Evolutionary conservation across 495 filamentous ascomycete genomes (phyloP), one percentile per base, ranked within the genome.

Genomic region (Penicillium crystallinum): DNA sequence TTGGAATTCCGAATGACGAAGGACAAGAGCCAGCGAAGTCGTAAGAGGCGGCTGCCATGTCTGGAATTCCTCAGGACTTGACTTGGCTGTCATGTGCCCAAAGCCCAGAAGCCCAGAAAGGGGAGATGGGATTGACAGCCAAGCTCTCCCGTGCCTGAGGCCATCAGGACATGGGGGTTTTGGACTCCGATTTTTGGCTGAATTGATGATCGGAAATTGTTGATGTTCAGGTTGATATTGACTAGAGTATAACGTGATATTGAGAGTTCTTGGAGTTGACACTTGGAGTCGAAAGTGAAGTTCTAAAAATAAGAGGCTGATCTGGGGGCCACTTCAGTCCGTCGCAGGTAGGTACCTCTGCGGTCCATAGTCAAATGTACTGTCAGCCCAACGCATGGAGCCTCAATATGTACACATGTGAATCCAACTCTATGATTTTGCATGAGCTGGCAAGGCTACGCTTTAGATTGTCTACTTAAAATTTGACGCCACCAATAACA

Each of bases 1-100:
- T 35, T 18, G 50, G 4, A 41, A 61, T 61, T 61, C 59, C 31
- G 55, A 15, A 60, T 63, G 60, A 63, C 55, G 55, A 42, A 29
- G 31, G 6, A 12, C 21, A 18, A 39, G n/a, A 40, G 23, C 0
- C 43, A 23, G 23, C 38, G 11, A 43, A 2, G 3, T 43, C 7
- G 6, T 38, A 9, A 23, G 9, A 38, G 10, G 29, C 15, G 14
- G 18, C 11, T 2, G n/a, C 17, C 19, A 44, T 6, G 4, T 37
- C 15, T 19, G 46, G 46, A 48, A 48, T 48, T 35, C n/a, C 9
- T 43, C 14, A 29, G 25, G 23, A 21, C n/a, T n/a, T 9, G n/a
- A 15, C 41, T 31, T 25, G 39, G 34, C n/a, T 17, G 27, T 41
- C 1, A 17, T 7, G 6, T 30, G 2, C 11, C 7, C 7, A 39